These are phyloP conservation scores for Novymonas esmeraldas DNA, from an alignment of 208 protist genomes.

Conservation along the genomic window DNA sequence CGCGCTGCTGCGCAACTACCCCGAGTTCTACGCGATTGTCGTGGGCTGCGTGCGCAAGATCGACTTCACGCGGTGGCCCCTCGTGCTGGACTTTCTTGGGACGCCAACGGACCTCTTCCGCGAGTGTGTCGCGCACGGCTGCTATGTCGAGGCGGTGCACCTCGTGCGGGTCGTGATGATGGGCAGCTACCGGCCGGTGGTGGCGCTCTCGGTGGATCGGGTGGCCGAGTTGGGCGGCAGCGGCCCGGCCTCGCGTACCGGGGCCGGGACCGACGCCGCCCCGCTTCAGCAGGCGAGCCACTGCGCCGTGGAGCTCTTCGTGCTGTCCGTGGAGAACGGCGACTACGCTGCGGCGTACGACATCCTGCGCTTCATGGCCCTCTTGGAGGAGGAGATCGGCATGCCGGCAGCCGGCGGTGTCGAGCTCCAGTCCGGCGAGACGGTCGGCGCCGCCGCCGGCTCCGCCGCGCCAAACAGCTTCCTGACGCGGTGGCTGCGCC, in stretches of 20 bases:
- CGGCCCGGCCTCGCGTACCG: too few relatives aligned
- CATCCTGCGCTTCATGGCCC: conserved; percentile 70
- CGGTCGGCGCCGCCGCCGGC: neutral
- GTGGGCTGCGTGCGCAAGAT: conserved; percentile 80
- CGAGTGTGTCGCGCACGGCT: conserved; percentile 66
- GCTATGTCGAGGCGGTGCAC: conserved; percentile 67
- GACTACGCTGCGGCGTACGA: conserved; percentile 59
- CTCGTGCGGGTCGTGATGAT: conserved; percentile 76
- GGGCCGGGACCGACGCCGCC: neutral
- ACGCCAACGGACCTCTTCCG: conserved; percentile 60
- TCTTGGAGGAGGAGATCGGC: conserved; percentile 53
- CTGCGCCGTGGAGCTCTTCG: conserved; percentile 48
- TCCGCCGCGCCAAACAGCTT: conserved; percentile 8
- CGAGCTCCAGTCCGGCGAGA: neutral
- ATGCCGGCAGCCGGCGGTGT: conserved; percentile 26
- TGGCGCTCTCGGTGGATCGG: conserved; percentile 13
- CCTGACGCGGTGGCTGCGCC: conserved; percentile 36
- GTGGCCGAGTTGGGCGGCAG: conserved; percentile 5
- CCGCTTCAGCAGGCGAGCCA: conserved; percentile 36
- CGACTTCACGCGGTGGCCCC: conserved; percentile 57
- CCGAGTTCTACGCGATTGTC: conserved; percentile 70
- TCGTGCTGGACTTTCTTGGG: conserved; percentile 73
- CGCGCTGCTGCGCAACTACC: conserved; percentile 63
- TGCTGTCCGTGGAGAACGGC: conserved; percentile 32
- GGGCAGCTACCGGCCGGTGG: conserved; percentile 33